Base-by-base conservation (phyloP, 768 basidiomycete species). In the Calocera viscosa region DNA sequence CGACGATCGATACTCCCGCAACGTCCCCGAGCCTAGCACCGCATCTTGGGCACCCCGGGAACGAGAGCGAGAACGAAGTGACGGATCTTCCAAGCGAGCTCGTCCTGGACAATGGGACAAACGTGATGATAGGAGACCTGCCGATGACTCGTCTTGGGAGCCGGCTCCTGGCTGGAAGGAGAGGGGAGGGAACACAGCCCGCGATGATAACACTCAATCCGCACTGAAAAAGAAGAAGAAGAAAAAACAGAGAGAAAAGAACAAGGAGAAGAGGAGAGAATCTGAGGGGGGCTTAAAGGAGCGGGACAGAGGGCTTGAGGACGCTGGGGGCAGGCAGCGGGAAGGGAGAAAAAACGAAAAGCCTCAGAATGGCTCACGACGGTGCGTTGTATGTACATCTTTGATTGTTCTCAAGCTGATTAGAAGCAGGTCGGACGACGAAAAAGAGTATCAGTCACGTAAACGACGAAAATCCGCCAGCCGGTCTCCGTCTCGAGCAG, bases 111-210 rank as follows among this genome's bases (percentile, higher is more conserved):
- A 60, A 22, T 60, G 53, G 53, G 53, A 60, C 11, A 60, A 26
- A 32, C 53, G 53, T 10, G 53, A 60, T 60, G 53, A 60, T 5
- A 60, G 34, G 41, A 65, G 8, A 38, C 7, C 35, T 66, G 64
- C 26, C 22, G 82, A 82, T 72, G 83, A 86, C 64, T 82, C 88
- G 64, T 77, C 84, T 67, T 89, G 88, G 88, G 86, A 88, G 70
- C 87, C 88, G 67, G 86, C 85, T 39, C 82, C 85, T 28, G 80
- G 82, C 3, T 89, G 88, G 88, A 82, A 85, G 68, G 74, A 67
- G 70, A 19, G 66, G 73, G 39, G 70, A 60, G 14, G 65, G 80
- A 39, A 76, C 75, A 28, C 78, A 77, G 24, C 69, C 72, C 75
- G 83, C 65, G 79, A 80, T 63, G 76, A 78, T 26, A 74, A 68